Percentiles rank a stretch among this genome's conserved stretches.
These are phyloP conservation scores for Plectosphaerella cucumerina DNA, from an alignment of 2,329 filamentous ascomycete genomes.

Conservation along the genomic window DNA sequence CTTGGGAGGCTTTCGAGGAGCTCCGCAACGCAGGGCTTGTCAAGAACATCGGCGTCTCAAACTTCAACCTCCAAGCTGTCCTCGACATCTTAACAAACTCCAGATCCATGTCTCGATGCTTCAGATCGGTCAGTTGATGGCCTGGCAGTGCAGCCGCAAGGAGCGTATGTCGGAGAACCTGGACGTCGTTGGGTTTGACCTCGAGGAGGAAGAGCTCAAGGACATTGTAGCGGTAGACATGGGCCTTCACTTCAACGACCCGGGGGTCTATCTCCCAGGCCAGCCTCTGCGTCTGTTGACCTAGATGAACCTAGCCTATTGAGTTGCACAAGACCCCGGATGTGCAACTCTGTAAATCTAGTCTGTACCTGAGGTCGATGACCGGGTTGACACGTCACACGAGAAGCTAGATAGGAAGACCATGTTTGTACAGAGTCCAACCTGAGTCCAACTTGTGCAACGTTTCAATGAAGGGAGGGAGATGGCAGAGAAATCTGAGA, in stretches of 20 bases:
- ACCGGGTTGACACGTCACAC: too few relatives aligned
- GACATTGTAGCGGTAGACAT: constrained; percentile 50
- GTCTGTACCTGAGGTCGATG: too few relatives aligned
- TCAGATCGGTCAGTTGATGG: constrained; percentile 57
- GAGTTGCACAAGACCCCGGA: too few relatives aligned
- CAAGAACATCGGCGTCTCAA: constrained; percentile 55
- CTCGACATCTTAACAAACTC: constrained; percentile 60
- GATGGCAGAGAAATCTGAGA: too few relatives aligned
- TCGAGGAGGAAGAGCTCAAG: constrained; percentile 50
- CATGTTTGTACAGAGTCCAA: too few relatives aligned
- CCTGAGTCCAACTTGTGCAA: too few relatives aligned
- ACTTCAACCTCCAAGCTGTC: constrained; percentile 47
- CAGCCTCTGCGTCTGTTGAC: constrained; percentile 50
- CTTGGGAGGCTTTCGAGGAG: constrained; percentile 58
- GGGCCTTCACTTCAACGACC: constrained; percentile 58
- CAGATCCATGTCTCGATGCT: constrained; percentile 46
- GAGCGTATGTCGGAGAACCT: constrained; percentile 49
- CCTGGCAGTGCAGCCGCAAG: constrained; percentile 46
- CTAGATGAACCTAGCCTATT: too few relatives aligned
- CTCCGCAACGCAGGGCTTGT: constrained; percentile 44
- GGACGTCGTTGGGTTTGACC: constrained; percentile 50
- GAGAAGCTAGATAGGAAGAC: too few relatives aligned
- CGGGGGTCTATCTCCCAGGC: constrained; percentile 29
- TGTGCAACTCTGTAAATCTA: too few relatives aligned
- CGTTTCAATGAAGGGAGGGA: too few relatives aligned